phyloP scores from a whole-genome alignment of 2,329 filamentous ascomycete species.

The Cryphonectria carpinicola region DNA sequence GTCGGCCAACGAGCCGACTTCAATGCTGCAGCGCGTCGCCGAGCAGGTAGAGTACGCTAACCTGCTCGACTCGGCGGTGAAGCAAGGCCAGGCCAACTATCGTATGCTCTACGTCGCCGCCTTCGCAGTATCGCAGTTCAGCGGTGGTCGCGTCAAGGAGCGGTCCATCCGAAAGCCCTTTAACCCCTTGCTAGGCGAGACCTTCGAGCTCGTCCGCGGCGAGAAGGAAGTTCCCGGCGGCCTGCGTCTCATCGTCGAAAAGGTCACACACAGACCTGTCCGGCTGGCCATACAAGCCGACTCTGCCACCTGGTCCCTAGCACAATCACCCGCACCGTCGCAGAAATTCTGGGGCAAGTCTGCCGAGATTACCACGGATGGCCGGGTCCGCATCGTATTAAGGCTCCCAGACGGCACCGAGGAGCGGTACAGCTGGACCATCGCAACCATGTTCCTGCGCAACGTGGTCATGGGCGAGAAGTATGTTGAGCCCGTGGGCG shows the following conservation, averaged over 20 bases:
- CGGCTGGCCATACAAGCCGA: constrained; percentile 94
- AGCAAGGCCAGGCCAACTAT: constrained; percentile 63
- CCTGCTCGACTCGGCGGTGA: constrained; percentile 76
- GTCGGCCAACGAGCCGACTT: constrained; percentile 90
- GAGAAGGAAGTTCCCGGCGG: constrained; percentile 73
- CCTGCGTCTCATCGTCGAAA: constrained; percentile 92
- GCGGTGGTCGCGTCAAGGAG: constrained; percentile 81
- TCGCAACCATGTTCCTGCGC: constrained; percentile 86
- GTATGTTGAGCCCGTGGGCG: constrained; percentile 90
- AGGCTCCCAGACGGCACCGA: constrained; percentile 67
- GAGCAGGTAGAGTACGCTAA: constrained; percentile 91
- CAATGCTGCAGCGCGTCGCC: constrained; percentile 82
- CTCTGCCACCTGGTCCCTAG: constrained; percentile 79
- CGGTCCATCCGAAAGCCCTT: constrained; percentile 94
- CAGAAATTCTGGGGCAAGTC: constrained; percentile 99
- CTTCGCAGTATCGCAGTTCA: constrained; percentile 88
- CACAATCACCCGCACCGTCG: constrained; percentile 83
- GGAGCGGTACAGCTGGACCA: constrained; percentile 86
- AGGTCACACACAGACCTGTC: constrained; percentile 90
- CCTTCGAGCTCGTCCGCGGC: constrained; percentile 87
- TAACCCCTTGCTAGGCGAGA: constrained; percentile 95
- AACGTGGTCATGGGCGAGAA: constrained; percentile 99
- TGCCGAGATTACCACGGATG: constrained; percentile 91
- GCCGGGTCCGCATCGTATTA: constrained; percentile 77
- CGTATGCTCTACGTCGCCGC: constrained; percentile 84